Evolutionary conservation across 2,329 filamentous ascomycete species (phyloP).

Genomic region (Talaromyces islandicus): DNA sequence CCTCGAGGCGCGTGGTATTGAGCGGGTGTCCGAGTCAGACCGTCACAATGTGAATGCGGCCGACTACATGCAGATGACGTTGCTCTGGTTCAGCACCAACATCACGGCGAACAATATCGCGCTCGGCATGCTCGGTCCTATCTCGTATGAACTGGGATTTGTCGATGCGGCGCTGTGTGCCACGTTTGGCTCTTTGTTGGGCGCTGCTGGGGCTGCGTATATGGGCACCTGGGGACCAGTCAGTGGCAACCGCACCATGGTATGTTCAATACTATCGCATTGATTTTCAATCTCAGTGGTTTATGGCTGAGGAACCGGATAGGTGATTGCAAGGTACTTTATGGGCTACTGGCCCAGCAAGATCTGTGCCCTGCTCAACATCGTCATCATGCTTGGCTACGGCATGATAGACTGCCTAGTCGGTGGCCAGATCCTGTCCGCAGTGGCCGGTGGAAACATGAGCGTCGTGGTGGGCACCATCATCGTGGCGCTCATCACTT

Average conservation of each 20-base stretch:
- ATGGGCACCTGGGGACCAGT: slow-evolving; percentile 37
- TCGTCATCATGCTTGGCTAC: slow-evolving; percentile 39
- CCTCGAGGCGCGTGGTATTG: slow-evolving; percentile 12
- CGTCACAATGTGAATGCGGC: slow-evolving; percentile 12
- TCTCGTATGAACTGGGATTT: slow-evolving; percentile 35
- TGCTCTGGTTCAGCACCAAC: slow-evolving; percentile 35
- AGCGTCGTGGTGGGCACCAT: slow-evolving; percentile 35
- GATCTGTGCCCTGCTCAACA: slow-evolving; percentile 34
- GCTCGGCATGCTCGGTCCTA: slow-evolving; percentile 37
- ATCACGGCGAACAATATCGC: slow-evolving; percentile 37
- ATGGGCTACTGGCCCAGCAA: slow-evolving; percentile 41
- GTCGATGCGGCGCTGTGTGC: slow-evolving; percentile 34
- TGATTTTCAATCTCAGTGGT: neutral
- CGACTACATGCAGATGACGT: slow-evolving; percentile 18
- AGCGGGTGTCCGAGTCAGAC: slow-evolving; percentile 11
- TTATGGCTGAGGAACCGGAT: slow-evolving; percentile 1
- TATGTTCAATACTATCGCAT: slow-evolving; percentile 13
- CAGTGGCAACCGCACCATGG: slow-evolving; percentile 40
- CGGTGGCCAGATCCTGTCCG: slow-evolving; percentile 40
- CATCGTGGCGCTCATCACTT: slow-evolving; percentile 29
- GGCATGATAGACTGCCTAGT: slow-evolving; percentile 38
- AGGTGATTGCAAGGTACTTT: slow-evolving; percentile 37
- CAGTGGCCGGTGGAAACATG: slow-evolving; percentile 32
- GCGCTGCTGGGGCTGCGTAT: slow-evolving; percentile 30
- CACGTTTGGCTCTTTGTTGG: slow-evolving; percentile 31